Evolutionary conservation across 148 eudicot genomes (phyloP).

Genomic region (Cornus florida): DNA sequence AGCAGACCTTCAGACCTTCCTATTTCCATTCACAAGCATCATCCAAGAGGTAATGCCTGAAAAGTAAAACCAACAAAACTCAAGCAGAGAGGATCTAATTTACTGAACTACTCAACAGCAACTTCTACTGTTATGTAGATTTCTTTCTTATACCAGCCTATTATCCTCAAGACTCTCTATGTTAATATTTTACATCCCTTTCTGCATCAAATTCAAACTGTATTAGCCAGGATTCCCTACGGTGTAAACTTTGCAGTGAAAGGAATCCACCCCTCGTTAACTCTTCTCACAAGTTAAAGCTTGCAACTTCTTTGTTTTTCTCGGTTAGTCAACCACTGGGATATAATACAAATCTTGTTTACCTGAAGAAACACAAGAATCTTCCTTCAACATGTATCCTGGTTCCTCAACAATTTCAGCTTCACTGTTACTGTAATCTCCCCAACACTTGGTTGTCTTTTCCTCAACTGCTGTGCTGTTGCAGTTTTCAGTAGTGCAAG

Average conservation of each 20-base stretch:
- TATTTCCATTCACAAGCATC: not conserved
- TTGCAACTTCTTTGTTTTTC: not conserved
- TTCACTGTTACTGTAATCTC: conserved; percentile 83
- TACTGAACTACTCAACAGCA: not conserved
- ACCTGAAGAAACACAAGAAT: not conserved
- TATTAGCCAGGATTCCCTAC: no score
- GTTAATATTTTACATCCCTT: not conserved
- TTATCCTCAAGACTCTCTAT: not conserved
- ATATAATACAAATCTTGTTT: not conserved
- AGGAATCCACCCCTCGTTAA: not conserved
- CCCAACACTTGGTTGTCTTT: conserved; percentile 60
- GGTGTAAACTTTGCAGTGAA: not conserved
- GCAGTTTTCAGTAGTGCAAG: conserved; percentile 19
- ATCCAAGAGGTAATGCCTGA: not conserved
- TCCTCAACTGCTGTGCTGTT: conserved; percentile 30
- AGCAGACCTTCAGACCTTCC: not conserved
- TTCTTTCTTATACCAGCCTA: conserved; percentile 1
- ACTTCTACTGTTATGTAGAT: not conserved
- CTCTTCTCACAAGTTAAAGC: not conserved
- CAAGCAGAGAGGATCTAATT: conserved; percentile 6
- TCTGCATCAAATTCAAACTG: not conserved
- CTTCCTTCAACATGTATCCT: conserved; percentile 38
- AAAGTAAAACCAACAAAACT: conserved; percentile 9
- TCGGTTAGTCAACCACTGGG: not conserved
- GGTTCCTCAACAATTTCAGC: conserved; percentile 45